A percentile compares a stretch with the other conserved stretches of the same genome.
phyloP scores from a whole-genome alignment of 768 basidiomycete genomes.

The Boletus tylopilopsis region DNA sequence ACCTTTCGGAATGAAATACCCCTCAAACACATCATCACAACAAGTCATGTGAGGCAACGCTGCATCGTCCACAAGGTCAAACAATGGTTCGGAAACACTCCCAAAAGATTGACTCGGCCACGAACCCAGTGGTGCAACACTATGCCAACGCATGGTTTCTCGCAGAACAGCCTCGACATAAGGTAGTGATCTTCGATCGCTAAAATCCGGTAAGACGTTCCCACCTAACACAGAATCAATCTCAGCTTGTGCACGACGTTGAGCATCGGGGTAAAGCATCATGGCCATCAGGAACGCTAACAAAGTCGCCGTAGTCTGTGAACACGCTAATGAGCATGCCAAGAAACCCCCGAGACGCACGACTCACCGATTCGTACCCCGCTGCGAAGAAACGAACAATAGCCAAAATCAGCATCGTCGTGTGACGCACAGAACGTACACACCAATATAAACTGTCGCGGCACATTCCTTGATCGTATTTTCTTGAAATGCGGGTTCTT shows the following conservation, averaged over 20 bases:
- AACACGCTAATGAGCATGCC: not conserved
- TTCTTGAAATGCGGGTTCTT: constrained; percentile 17
- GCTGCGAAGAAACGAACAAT: constrained; percentile 9
- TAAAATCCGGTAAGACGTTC: constrained; percentile 22
- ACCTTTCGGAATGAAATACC: constrained; percentile 39
- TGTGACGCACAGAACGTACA: not conserved
- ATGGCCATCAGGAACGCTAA: constrained; percentile 27
- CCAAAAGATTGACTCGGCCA: not conserved
- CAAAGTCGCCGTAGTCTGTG: constrained; percentile 23
- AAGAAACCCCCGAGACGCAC: not conserved
- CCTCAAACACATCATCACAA: constrained; percentile 43
- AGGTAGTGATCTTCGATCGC: constrained; percentile 22
- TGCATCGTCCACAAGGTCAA: constrained; percentile 9
- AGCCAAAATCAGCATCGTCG: not conserved
- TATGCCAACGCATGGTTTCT: constrained; percentile 34
- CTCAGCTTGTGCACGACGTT: constrained; percentile 28
- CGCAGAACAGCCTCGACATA: constrained; percentile 30
- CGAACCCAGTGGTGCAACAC: constrained; percentile 28
- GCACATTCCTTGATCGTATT: constrained; percentile 26
- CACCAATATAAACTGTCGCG: constrained; percentile 32
- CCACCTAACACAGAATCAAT: constrained; percentile 23
- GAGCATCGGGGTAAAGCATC: constrained; percentile 30
- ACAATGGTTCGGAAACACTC: no score
- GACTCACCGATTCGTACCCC: constrained; percentile 26
- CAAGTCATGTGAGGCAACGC: constrained; percentile 28